Evolutionary conservation across 2,329 filamentous ascomycete genomes (phyloP), one percentile per base, ranked within the genome.

Genomic region (Coccinonectria pachysandricola): DNA sequence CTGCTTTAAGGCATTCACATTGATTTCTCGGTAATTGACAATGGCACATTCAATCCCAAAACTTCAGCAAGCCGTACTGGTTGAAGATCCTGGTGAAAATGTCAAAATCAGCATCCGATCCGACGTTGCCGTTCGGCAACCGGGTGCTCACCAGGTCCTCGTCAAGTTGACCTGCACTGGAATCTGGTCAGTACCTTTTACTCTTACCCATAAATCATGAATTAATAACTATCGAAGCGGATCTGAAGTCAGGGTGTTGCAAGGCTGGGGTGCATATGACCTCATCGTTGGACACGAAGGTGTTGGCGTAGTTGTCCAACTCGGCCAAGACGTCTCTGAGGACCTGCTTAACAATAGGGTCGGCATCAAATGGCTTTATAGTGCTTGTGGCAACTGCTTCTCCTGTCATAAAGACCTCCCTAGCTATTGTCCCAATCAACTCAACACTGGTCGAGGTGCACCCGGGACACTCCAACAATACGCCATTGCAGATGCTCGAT

Each of bases 341-440:
- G 34, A 30, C 0, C 12, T 62, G 3, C 15, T 61, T 4, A 43
- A 43, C 2, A 51, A 50, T 12, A 32, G 54, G 3, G 60, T 63
- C 0, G 60, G 60, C 1, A 49, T 63, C 1, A 62, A 62, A 32
- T 64, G 60, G 60, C 44, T 63, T 1, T 60, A 54, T 34, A 58
- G 52, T 4, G 56, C 58, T 1, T 64, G 60, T 12, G 49, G 49
- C 0, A 13, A 36, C 4, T 64, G 60, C 15, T 43, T 42, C 1
- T 43, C 41, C 5, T 64, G 60, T 27, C 36, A 37, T 3, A 35
- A 33, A 6, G 56, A 53, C 2, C 46, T 51, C 27, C 3, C 35
- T 2, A 62, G 62, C 11, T 58, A 61, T 17, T 64, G 60, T 12
- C 42, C 46, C 0, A 48, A 49, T 6, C 59, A 61, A 22, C 26